These are phyloP conservation scores for Aspergillus luchuensis DNA, from an alignment of 2,329 filamentous ascomycete genomes.

Conservation along the genomic window DNA sequence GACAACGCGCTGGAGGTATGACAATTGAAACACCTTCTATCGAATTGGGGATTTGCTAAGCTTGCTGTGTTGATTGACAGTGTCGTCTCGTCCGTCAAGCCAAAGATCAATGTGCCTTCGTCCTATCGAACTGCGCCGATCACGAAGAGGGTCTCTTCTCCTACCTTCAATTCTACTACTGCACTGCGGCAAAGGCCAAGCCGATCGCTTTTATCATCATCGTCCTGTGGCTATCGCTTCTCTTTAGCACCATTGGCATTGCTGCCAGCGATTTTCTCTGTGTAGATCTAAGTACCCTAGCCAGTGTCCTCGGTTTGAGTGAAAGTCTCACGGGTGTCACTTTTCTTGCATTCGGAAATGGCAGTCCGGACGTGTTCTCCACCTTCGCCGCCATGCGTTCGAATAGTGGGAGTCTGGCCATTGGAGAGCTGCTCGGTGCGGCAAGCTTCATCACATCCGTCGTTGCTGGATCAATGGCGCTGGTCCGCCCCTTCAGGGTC, in stretches of 20 bases:
- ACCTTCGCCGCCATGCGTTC: constrained; percentile 98
- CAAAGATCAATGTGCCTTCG: constrained; percentile 81
- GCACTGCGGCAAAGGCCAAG: constrained; percentile 67
- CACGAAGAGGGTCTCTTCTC: constrained; percentile 88
- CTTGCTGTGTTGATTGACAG: constrained; percentile 39
- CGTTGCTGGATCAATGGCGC: constrained; percentile 93
- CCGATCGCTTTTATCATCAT: constrained; percentile 78
- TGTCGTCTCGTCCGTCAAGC: constrained; percentile 79
- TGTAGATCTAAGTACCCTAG: constrained; percentile 91
- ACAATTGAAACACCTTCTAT: neutral
- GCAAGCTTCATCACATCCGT: constrained; percentile 96
- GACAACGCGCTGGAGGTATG: constrained; percentile 33
- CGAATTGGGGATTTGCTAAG: neutral
- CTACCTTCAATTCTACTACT: constrained; percentile 92
- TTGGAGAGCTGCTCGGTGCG: constrained; percentile 92
- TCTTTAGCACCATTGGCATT: constrained; percentile 97
- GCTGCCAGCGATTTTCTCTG: constrained; percentile 98
- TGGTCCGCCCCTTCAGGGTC: constrained; percentile 93
- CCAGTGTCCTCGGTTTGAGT: constrained; percentile 84
- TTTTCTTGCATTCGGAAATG: constrained; percentile 95
- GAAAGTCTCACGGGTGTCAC: constrained; percentile 96
- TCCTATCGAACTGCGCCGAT: constrained; percentile 77
- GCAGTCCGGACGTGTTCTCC: constrained; percentile 96
- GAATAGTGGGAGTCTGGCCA: constrained; percentile 92
- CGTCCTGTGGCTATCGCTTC: constrained; percentile 77